phyloP scores from a whole-genome alignment of 2,329 filamentous ascomycete species.

The Thielaviopsis punctulata region DNA sequence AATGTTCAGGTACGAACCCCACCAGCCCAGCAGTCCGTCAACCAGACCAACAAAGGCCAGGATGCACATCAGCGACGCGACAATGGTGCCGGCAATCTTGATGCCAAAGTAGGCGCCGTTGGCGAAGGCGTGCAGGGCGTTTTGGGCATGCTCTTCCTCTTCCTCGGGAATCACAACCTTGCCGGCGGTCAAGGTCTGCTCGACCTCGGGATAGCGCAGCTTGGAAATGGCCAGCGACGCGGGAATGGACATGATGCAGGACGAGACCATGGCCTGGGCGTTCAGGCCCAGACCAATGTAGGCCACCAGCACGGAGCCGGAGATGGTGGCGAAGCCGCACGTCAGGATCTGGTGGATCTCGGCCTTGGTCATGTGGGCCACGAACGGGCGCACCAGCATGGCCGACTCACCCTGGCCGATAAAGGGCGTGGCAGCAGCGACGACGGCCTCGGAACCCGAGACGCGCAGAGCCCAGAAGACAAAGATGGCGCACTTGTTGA shows the following conservation, averaged over 20 bases:
- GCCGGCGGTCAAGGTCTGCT: constrained; percentile 71
- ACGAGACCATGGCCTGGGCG: constrained; percentile 70
- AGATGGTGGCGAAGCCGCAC: constrained; percentile 83
- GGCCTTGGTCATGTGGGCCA: constrained; percentile 67
- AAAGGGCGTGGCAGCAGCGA: constrained; percentile 82
- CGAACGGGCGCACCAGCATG: constrained; percentile 79
- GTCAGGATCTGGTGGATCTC: constrained; percentile 89
- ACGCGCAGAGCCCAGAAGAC: constrained; percentile 84
- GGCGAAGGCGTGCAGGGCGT: constrained; percentile 69
- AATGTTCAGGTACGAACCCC: constrained; percentile 63
- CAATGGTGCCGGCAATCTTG: constrained; percentile 73
- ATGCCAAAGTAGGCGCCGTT: constrained; percentile 74
- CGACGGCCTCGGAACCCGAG: constrained; percentile 83
- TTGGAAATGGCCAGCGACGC: constrained; percentile 81
- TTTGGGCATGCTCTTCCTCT: constrained; percentile 56
- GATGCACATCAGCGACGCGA: constrained; percentile 66
- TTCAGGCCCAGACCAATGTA: constrained; percentile 77
- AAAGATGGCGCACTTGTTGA: constrained; percentile 71
- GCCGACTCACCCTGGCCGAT: constrained; percentile 89
- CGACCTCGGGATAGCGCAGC: constrained; percentile 73
- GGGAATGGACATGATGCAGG: constrained; percentile 90
- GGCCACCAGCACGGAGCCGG: constrained; percentile 69
- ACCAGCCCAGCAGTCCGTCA: constrained; percentile 69
- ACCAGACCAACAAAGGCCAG: constrained; percentile 58
- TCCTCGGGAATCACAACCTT: constrained; percentile 68